A percentile compares a stretch with the other conserved stretches of the same genome.
Conservation (phyloP, 768 basidiomycete genomes). For the Plicaturopsis crispa region DNA sequence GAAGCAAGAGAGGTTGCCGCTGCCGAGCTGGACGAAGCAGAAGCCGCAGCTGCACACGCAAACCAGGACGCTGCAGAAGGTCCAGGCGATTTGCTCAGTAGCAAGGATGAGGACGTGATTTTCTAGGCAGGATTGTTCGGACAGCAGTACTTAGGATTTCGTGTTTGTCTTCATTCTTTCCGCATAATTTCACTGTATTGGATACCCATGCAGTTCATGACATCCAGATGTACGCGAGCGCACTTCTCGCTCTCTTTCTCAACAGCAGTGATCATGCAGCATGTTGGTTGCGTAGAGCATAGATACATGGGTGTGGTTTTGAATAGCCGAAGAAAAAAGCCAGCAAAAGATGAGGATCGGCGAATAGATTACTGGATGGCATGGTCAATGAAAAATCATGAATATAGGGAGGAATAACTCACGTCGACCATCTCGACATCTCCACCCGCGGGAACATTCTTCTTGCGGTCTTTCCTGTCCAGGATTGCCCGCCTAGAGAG, state of each 20-base stretch:
- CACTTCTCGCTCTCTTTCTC: constrained; percentile 3
- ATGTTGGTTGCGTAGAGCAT: constrained; percentile 53
- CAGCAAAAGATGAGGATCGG: constrained; percentile 13
- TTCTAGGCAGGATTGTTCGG: constrained; percentile 43
- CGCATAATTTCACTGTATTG: too few relatives aligned
- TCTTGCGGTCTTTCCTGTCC: constrained; percentile 81
- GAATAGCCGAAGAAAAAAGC: constrained; percentile 23
- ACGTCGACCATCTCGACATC: constrained; percentile 82
- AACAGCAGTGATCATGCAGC: constrained; percentile 28
- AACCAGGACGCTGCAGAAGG: constrained; percentile 30
- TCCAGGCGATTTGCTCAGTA: constrained; percentile 62
- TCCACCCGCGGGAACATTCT: constrained; percentile 36
- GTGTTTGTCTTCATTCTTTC: too few relatives aligned
- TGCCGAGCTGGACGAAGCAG: constrained; percentile 23
- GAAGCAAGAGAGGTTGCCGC: constrained; percentile 19
- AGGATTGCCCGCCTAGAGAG: constrained; percentile 66
- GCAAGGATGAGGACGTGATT: constrained; percentile 90
- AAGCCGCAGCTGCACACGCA: constrained; percentile 19
- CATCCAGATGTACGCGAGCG: background rate
- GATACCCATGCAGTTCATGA: too few relatives aligned
- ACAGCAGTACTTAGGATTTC: constrained; percentile 5
- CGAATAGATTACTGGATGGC: constrained; percentile 27
- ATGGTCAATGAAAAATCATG: constrained; percentile 7
- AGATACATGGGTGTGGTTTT: constrained; percentile 62
- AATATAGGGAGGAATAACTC: constrained; percentile 23